phyloP scores from a whole-genome alignment of 768 basidiomycete species.

The Ephemerocybe angulata region DNA sequence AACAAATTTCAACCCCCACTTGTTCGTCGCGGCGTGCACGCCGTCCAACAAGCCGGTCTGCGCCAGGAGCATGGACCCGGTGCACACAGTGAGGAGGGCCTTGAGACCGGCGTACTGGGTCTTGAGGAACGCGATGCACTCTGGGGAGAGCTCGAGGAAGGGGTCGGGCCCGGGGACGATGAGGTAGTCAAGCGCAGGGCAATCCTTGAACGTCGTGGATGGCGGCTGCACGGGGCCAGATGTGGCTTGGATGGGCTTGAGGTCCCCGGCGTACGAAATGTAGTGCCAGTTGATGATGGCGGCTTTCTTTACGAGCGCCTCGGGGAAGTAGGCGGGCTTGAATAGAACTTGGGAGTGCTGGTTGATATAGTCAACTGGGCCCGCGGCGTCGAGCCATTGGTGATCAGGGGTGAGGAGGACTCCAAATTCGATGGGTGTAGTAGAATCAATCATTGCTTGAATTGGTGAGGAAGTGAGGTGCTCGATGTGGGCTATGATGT shows the following conservation, averaged over 20 bases:
- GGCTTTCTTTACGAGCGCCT: conserved; percentile 13
- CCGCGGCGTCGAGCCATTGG: conserved; percentile 22
- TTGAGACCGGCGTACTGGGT: conserved; percentile 3
- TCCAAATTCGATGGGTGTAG: conserved; percentile 10
- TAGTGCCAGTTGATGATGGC: conserved; percentile 23
- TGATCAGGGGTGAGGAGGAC: conserved; percentile 17
- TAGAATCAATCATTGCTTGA: background rate
- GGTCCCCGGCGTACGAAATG: conserved; percentile 12
- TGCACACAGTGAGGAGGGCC: conserved; percentile 20
- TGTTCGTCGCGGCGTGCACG: conserved; percentile 19
- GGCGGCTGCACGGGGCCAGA: conserved; percentile 19
- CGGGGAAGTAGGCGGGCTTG: background rate
- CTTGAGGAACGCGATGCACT: conserved; percentile 16
- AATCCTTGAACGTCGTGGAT: conserved; percentile 17
- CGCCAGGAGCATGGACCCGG: conserved; percentile 17
- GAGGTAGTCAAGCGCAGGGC: conserved; percentile 23
- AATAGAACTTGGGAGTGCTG: conserved; percentile 13
- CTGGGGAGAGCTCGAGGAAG: conserved; percentile 9
- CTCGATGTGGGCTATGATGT: no score
- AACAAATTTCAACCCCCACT: conserved; percentile 4
- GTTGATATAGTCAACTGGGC: conserved; percentile 21
- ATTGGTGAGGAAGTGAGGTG: no score
- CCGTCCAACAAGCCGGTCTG: conserved; percentile 23
- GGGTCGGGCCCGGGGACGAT: conserved; percentile 23
- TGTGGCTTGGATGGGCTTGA: conserved; percentile 11